A percentile compares a stretch with the other conserved stretches of the same genome.
Conservation (phyloP, 352 stramenopile species). For the Phytophthora sp. region DNA sequence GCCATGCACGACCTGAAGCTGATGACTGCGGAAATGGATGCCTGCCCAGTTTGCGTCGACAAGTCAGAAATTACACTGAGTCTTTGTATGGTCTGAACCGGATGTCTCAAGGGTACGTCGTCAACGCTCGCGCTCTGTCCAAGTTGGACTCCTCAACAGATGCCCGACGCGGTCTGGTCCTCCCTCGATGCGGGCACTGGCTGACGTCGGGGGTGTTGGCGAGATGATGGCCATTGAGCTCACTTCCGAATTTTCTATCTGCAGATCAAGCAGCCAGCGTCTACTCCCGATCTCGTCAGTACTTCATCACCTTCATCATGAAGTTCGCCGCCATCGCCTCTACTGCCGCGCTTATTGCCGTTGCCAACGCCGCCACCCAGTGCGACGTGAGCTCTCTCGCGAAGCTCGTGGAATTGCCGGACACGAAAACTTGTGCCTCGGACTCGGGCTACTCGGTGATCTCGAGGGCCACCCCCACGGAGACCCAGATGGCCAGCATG, state of each 20-base stretch:
- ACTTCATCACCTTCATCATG: conserved; percentile 26
- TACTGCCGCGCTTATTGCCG: conserved; percentile 27
- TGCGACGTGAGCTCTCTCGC: conserved; percentile 39
- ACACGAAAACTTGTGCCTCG: conserved; percentile 32
- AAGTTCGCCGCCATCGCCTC: conserved; percentile 33
- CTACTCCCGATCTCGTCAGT: conserved; percentile 28
- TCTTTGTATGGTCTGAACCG: conserved; percentile 25
- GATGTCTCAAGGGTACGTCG: conserved; percentile 23
- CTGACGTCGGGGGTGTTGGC: neutral
- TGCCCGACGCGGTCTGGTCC: too few relatives aligned
- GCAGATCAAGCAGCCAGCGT: conserved; percentile 32
- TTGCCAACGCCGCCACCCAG: conserved; percentile 29
- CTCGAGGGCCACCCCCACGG: conserved; percentile 38
- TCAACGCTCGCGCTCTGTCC: conserved; percentile 18
- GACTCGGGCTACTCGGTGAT: conserved; percentile 43
- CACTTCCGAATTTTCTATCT: conserved; percentile 39
- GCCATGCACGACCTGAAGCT: conserved; percentile 10
- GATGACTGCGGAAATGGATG: conserved; percentile 3
- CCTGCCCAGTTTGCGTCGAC: neutral
- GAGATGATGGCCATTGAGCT: conserved; percentile 16
- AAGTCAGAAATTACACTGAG: conserved; percentile 28
- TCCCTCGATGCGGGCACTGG: neutral
- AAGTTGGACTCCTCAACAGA: too few relatives aligned
- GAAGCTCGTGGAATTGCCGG: conserved; percentile 27
- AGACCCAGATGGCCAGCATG: conserved; percentile 35